Conservation (phyloP, 352 stramenopile genomes). For the Stramenopiles sp. region DNA sequence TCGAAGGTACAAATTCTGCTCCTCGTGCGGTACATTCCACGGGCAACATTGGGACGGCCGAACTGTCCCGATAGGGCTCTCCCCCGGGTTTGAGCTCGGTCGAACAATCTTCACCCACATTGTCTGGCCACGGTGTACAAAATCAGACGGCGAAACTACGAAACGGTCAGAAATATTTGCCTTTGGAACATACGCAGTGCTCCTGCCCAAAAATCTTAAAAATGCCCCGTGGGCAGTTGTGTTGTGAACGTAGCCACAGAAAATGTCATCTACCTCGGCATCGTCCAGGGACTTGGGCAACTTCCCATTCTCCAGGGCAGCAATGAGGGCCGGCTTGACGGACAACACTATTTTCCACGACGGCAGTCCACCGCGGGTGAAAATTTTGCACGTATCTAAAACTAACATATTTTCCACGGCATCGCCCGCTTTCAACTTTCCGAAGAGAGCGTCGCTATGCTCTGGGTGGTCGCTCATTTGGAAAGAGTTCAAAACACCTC, state of each 20-base stretch:
- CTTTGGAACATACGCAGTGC: background rate
- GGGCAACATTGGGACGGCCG: background rate
- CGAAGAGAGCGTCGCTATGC: background rate
- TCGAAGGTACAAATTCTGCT: background rate
- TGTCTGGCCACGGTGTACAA: background rate
- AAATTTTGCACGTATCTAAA: background rate
- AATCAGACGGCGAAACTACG: background rate
- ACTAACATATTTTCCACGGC: background rate
- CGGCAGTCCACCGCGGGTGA: background rate
- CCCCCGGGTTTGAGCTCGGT: background rate
- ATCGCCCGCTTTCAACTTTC: background rate
- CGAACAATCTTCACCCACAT: background rate
- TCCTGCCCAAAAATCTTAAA: background rate
- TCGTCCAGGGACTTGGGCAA: background rate
- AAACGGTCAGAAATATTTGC: background rate
- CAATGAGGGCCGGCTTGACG: background rate
- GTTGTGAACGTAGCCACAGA: constrained; percentile 2
- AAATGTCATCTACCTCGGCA: background rate
- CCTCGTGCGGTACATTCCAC: background rate
- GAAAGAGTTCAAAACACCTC: background rate
- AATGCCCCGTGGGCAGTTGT: background rate
- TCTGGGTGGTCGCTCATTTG: background rate
- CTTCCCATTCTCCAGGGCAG: background rate
- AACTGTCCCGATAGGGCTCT: background rate
- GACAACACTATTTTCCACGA: background rate